phyloP scores from a whole-genome alignment of 768 basidiomycete species.

The Boletus coccyginus region DNA sequence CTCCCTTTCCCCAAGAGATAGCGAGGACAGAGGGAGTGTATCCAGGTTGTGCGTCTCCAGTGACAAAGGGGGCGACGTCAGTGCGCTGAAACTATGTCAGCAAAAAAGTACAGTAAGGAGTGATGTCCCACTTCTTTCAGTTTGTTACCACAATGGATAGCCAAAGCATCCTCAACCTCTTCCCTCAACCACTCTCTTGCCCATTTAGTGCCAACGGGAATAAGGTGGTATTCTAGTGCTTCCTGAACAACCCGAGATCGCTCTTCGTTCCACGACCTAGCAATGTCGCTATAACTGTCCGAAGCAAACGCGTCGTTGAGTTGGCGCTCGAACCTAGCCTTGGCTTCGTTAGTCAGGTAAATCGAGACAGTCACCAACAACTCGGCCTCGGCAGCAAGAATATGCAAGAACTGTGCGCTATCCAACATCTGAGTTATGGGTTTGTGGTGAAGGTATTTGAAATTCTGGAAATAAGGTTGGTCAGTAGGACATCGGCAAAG shows the following conservation, averaged over 20 bases:
- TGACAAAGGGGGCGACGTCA: conserved; percentile 74
- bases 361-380: conserved; percentile 79
- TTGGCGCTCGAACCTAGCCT: conserved; percentile 66
- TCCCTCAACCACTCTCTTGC: conserved; percentile 83
- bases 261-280: conserved; percentile 89
- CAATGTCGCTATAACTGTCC: conserved; percentile 79
- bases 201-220: conserved; percentile 87
- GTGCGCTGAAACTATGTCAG: conserved; percentile 55
- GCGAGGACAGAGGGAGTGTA: conserved; percentile 80
- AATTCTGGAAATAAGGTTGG: conserved; percentile 52
- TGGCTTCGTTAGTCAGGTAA: conserved; percentile 57
- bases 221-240: conserved; percentile 74
- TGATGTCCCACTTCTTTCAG: conserved; percentile 63
- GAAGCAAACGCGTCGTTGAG: conserved; percentile 83
- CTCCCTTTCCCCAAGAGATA: conserved; percentile 93
- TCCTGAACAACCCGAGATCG: conserved; percentile 76
- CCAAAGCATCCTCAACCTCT: conserved; percentile 85
- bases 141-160: conserved; percentile 59
- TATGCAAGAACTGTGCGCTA: conserved; percentile 81
- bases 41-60: conserved; percentile 61
- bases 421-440: conserved; percentile 66
- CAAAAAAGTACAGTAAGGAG: background rate
- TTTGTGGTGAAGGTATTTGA: conserved; percentile 91
- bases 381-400: conserved; percentile 88
- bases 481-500: conserved; percentile 4